Base-by-base conservation (phyloP, 1,284 basidiomycete genomes). In the Uromyces viciae-fabae region DNA sequence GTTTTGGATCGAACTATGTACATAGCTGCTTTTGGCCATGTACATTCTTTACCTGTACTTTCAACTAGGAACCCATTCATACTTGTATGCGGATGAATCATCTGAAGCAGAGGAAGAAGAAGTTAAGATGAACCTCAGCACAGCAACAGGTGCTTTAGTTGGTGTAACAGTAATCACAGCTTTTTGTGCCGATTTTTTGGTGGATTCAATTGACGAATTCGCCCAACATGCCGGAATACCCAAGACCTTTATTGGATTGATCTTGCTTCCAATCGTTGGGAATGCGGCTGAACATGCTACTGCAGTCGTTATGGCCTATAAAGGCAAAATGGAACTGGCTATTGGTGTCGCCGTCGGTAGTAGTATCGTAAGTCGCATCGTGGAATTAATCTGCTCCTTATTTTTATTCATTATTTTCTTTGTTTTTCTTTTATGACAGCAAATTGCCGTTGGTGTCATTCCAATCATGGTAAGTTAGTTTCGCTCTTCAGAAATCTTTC, bases 291-390 rank as follows among this genome's bases (percentile, higher is more conserved):
- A 96, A 85, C 93, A 94, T 85, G 91, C 91, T 72, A 94, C 93
- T 0, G 91, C 92, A 8, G 90, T 95, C 3, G 94, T 92, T 91
- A 95, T 95, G 94, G 93, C 94, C 0, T 88, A 92, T 88, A 94
- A 94, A 86, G 89, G 90, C 82, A 92, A 93, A 85, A 94, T 94
- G 91, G 92, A 94, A 85, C 87, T 94, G 43, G 92, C 93, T 0
- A 93, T 97, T 82, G 91, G 91, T 2, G 93, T 98, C 82, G 93
- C 93, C 80, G 92, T 98, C 89, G 93, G 95, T 17, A 93, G 85
- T 87, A 93, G 73, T 90, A 90, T 82, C 82, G 92, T 92, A 83
- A 83, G 84, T 87, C 94, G 90, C 91, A 75, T 93, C 95, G 74
- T 94, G n/a, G n/a, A n/a, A n/a, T 94, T 8, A 92, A 94, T 49